These are phyloP conservation scores for Tolypocladium tundrense DNA, from an alignment of 2,329 filamentous ascomycete species.

Conservation along the genomic window DNA sequence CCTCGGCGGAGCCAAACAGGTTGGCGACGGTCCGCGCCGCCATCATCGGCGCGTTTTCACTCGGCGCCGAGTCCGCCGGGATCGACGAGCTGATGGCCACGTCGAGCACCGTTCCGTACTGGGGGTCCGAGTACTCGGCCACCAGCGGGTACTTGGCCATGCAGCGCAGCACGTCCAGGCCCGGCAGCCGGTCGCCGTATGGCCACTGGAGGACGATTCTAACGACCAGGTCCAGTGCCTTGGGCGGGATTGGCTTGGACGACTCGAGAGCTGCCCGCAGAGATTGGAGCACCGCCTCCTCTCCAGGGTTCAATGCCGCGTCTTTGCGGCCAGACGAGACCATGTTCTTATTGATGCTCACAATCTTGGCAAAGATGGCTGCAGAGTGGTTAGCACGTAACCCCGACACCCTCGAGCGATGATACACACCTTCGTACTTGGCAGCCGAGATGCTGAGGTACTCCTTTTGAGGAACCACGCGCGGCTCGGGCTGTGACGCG, in stretches of 20 bases:
- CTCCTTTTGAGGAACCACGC: constrained; percentile 62
- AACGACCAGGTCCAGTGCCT: constrained; percentile 53
- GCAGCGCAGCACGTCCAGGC: constrained; percentile 79
- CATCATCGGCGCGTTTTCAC: constrained; percentile 81
- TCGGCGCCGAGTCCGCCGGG: constrained; percentile 44
- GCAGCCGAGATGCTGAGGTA: constrained; percentile 70
- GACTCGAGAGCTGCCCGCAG: constrained; percentile 57
- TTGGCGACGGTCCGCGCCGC: constrained; percentile 73
- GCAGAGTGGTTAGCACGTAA: constrained; percentile 17
- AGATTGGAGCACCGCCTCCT: constrained; percentile 51
- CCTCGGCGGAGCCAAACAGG: constrained; percentile 65
- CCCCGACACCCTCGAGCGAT: background rate
- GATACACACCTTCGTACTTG: constrained; percentile 46
- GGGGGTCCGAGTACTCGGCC: constrained; percentile 47
- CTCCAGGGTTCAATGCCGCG: constrained; percentile 60
- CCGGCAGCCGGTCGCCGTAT: constrained; percentile 67
- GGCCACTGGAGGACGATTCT: constrained; percentile 74
- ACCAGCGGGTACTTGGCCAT: constrained; percentile 58
- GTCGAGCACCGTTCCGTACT: constrained; percentile 50
- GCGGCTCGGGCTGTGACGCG: constrained; percentile 33
- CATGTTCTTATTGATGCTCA: constrained; percentile 64
- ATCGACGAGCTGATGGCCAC: constrained; percentile 29
- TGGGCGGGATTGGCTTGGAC: constrained; percentile 34
- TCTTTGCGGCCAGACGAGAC: constrained; percentile 63
- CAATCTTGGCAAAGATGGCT: constrained; percentile 66